Conservation (phyloP, 1,284 basidiomycete genomes). For the Vanrija sp. region DNA sequence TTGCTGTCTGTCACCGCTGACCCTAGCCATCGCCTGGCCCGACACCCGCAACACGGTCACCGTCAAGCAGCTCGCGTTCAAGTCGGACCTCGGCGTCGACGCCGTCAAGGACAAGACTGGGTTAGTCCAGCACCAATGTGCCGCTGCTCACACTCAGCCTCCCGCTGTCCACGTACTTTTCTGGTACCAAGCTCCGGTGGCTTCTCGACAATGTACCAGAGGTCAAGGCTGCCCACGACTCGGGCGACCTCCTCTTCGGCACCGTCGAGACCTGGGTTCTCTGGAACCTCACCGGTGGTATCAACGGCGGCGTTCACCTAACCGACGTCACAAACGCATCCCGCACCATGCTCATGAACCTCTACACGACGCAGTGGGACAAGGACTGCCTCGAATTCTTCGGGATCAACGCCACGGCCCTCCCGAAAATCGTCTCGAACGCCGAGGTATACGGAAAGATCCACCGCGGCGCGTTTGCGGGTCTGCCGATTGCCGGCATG, state of each 20-base stretch:
- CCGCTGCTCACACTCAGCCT: conserved; percentile 50
- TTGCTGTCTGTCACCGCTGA: not conserved
- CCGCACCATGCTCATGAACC: conserved; percentile 86
- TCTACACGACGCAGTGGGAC: conserved; percentile 79
- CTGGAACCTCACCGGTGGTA: conserved; percentile 79
- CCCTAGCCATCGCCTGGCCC: conserved; percentile 84
- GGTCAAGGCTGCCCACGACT: conserved; percentile 73
- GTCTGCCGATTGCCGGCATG: conserved; percentile 81
- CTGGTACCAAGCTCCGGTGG: conserved; percentile 92
- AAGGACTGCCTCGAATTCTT: conserved; percentile 82
- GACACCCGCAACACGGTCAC: conserved; percentile 65
- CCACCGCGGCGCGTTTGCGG: conserved; percentile 62
- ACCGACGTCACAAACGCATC: conserved; percentile 97
- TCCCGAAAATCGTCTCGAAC: conserved; percentile 85
- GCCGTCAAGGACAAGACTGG: conserved; percentile 16
- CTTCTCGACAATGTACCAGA: conserved; percentile 86
- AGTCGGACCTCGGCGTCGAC: conserved; percentile 5
- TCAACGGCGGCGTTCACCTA: conserved; percentile 68
- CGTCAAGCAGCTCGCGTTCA: conserved; percentile 9
- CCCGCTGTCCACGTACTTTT: conserved; percentile 94
- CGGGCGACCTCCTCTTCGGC: conserved; percentile 81
- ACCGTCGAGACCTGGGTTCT: conserved; percentile 86
- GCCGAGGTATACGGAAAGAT: conserved; percentile 87
- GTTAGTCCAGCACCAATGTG: not conserved
- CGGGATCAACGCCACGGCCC: conserved; percentile 66